Conservation (phyloP, 768 basidiomycete species). For the Lactarius trivialis region DNA sequence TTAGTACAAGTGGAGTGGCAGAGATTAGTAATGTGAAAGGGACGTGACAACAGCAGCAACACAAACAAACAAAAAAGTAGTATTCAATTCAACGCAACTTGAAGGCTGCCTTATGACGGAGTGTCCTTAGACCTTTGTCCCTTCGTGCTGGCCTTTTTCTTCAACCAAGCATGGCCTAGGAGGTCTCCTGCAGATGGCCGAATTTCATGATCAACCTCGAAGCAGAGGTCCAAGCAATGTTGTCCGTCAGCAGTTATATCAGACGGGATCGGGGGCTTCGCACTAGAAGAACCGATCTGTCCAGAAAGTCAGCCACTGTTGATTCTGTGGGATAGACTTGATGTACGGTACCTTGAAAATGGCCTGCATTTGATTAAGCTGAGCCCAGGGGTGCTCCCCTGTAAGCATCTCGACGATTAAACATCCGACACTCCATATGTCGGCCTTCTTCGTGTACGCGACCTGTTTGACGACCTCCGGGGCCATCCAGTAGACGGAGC, state of each 20-base stretch:
- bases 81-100: not conserved
- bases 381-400: constrained; percentile 92
- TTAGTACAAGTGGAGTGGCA: constrained; percentile 1
- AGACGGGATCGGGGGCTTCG: constrained; percentile 79
- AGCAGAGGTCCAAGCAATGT: constrained; percentile 79
- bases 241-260: constrained; percentile 89
- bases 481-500: constrained; percentile 99
- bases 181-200: constrained; percentile 76
- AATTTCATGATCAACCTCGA: constrained; percentile 74
- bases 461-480: constrained; percentile 98
- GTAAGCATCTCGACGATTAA: constrained; percentile 96
- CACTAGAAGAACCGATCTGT: constrained; percentile 86
- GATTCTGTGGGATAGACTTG: not conserved
- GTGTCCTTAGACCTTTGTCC: constrained; percentile 8
- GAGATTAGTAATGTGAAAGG: not conserved
- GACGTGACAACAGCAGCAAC: not conserved
- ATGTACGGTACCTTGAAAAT: constrained; percentile 75
- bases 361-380: constrained; percentile 97
- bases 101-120: not conserved
- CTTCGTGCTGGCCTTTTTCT: constrained; percentile 16
- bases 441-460: constrained; percentile 83
- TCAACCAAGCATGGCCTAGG: constrained; percentile 69
- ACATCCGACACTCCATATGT: constrained; percentile 96
- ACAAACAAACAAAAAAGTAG: not conserved
- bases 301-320: not conserved